Conservation (phyloP, 306 rosid species). For the Delonix regia region DNA sequence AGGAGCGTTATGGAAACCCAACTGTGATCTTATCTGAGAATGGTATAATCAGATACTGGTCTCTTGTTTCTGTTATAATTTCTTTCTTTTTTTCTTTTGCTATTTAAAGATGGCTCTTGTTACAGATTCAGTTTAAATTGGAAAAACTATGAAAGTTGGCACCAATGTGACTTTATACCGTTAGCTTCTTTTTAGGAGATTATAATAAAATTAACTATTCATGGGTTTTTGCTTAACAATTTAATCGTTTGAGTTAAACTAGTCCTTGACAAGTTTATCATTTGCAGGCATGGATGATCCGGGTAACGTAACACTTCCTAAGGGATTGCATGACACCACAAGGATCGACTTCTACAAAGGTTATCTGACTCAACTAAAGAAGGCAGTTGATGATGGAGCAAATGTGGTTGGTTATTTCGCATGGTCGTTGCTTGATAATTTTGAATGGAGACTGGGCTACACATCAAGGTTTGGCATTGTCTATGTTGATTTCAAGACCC, state of each 20-base stretch:
- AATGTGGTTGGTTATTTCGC: conserved; percentile 83
- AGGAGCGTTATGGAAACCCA: conserved; percentile 80
- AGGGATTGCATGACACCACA: conserved; percentile 70
- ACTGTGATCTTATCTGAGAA: conserved; percentile 83
- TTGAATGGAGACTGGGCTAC: conserved; percentile 93
- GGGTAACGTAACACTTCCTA: conserved; percentile 57
- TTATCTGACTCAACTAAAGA: conserved; percentile 73
- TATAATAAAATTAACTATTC: too few species aligned
- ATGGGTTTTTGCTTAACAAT: too few species aligned
- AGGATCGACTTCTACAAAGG: conserved; percentile 74
- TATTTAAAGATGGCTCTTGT: neutral
- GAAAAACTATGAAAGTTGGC: neutral
- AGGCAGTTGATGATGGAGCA: conserved; percentile 76
- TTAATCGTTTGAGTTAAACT: neutral
- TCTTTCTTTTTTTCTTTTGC: neutral
- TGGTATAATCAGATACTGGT: conserved; percentile 45
- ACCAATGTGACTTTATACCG: too few species aligned
- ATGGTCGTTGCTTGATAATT: conserved; percentile 93
- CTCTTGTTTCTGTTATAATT: conserved; percentile 10
- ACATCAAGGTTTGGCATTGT: conserved; percentile 93
- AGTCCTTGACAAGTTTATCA: neutral
- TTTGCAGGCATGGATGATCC: conserved; percentile 87
- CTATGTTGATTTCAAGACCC: conserved; percentile 79
- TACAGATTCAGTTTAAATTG: neutral
- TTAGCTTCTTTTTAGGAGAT: too few species aligned